Base-by-base conservation (phyloP, 768 basidiomycete species). In the Sarcodon sp. region DNA sequence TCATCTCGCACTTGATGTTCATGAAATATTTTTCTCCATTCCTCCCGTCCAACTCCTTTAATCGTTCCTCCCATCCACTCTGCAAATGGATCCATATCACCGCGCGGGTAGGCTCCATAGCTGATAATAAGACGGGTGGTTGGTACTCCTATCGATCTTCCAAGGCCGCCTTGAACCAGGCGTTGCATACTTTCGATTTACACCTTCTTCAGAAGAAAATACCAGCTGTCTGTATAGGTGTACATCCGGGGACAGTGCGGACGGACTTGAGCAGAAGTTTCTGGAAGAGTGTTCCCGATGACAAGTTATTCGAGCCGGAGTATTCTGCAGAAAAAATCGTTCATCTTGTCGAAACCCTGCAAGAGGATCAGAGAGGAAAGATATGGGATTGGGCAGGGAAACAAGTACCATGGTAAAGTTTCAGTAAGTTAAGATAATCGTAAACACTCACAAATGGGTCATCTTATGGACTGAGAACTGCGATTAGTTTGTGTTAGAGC, bases 91-190 rank as follows among this genome's bases (percentile, higher is more conserved):
- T 75, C 18, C 77, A 81, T 57, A 61, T 79, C 48, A 71, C 75
- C 9, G 77, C 77, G 13, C 73, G 76, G 35, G 71, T 79, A 7
- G 77, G 78, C 32, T 77, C 75, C 35, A 70, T 79, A 47, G 66
- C 69, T 15, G 77, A 81, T 55, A 81, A 80, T 56, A 62, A 60
- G 21, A 67, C 66, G 18, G 78, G 77, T 13, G 79, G 77, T 35
- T 79, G 77, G 77, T 79, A 73, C 56, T 78, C 75, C 33, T 79
- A 79, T 58, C 73, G 77, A 27, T 65, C 75, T 15, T 78, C 76
- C 45, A 80, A 79, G 58, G 72, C 78, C 0, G 77, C 78, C 45
- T 69, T 81, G 44, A 79, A 81, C 53, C 77, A 80, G 54, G 69
- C 73, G n/a, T 57, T 79, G 57, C 74, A 72, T 52, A 79, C 76